Evolutionary conservation across 2,329 filamentous ascomycete genomes (phyloP).

Genomic region (Pochonia chlamydosporia): DNA sequence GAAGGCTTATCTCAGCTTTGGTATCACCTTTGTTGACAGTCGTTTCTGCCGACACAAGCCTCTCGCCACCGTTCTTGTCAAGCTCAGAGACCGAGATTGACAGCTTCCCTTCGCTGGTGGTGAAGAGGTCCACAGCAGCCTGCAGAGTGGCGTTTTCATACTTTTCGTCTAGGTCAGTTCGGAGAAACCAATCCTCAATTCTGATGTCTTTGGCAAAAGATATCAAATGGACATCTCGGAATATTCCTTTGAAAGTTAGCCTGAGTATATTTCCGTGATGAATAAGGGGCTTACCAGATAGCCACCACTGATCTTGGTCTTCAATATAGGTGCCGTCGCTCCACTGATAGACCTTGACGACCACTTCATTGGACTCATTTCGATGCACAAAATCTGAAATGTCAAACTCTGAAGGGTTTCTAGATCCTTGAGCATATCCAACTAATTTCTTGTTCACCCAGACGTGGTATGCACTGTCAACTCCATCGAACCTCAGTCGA

Average conservation of each 20-base stretch:
- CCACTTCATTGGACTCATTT: slow-evolving; percentile 43
- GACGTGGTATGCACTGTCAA: slow-evolving; percentile 63
- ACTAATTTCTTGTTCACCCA: slow-evolving; percentile 58
- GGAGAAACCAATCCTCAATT: slow-evolving; percentile 55
- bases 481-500: slow-evolving; percentile 61
- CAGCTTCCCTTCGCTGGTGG: slow-evolving; percentile 27
- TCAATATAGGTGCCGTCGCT: slow-evolving; percentile 63
- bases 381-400: slow-evolving; percentile 42
- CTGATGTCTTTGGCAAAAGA: slow-evolving; percentile 42
- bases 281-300: slow-evolving; percentile 48
- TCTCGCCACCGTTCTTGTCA: slow-evolving; percentile 25
- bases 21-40: slow-evolving; percentile 19
- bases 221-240: slow-evolving; percentile 59
- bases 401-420: slow-evolving; percentile 64
- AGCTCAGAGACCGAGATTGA: slow-evolving; percentile 38
- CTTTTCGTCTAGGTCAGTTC: slow-evolving; percentile 43
- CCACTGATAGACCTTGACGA: slow-evolving; percentile 61
- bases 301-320: slow-evolving; percentile 63
- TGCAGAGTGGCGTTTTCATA: slow-evolving; percentile 46
- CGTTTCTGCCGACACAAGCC: slow-evolving; percentile 18
- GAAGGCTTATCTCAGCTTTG: slow-evolving; percentile 36
- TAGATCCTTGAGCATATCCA: slow-evolving; percentile 62
- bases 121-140: slow-evolving; percentile 39
- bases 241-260: slow-evolving; percentile 59
- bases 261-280: slow-evolving; percentile 13